Base-by-base conservation (phyloP, 169 alveolate species). In the Plasmodium vivax region DNA sequence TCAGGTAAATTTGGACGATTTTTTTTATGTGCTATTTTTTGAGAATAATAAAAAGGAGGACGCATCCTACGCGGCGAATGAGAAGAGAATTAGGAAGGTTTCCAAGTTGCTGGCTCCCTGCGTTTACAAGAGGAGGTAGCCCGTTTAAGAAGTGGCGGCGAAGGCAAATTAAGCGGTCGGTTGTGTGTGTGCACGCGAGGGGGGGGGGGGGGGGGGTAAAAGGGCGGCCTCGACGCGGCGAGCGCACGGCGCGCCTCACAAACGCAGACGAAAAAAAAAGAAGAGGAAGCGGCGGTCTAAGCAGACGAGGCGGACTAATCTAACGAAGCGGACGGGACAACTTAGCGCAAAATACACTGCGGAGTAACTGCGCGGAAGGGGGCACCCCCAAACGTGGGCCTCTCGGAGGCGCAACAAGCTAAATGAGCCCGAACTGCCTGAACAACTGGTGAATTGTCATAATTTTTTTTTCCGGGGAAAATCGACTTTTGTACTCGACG, bases 41-140 rank as follows among this genome's bases (percentile, higher is more conserved):
- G 87, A 75, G 79, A 87, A 87, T 75, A 71, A 74, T 51, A 75
- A 87, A 87, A 79, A 87, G 43, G 87, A 75, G 36, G 47, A 54
- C 43, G 14, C 47, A 19, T n/a, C 77, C 27, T 54, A 19, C 68
- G 2, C 38, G 12, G 30, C 43, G 56, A 77, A n/a, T 36, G 93
- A 87, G n/a, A 54, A 54, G 68, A 87, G 79, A 54, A 51, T 87
- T 74, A 56, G 27, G 32, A 87, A 74, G 77, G 79, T 79, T 45
- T 87, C 93, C 23, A 54, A 75, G 47, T 77, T 87, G 62, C 19
- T 87, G 56, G 56, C 93, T 14, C 93, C 93, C 16, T 87, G 93
- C 32, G 30, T 87, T 47, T 87, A 87, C 72, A 87, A 87, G 68
- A 87, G 93, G 27, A 87, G 93, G 72, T 87, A 54, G 19, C 62